Percentiles rank a stretch among this genome's conserved stretches.
Conservation (phyloP, 345 rosid genomes). For the Gossypium mustelinum region DNA sequence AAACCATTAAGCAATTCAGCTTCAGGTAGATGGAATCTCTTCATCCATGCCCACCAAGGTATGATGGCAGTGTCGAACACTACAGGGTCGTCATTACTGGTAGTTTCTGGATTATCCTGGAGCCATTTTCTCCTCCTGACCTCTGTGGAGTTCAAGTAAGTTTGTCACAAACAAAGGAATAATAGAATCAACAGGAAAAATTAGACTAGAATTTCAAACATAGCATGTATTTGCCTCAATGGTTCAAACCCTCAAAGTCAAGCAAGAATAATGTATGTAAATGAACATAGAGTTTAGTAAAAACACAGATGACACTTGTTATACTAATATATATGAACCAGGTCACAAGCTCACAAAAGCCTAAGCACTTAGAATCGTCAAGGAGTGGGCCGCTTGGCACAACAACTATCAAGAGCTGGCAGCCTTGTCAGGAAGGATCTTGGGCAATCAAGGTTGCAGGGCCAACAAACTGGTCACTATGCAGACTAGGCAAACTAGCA, state of each 20-base stretch:
- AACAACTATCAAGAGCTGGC: no score
- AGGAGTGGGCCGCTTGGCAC: no score
- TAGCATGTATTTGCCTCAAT: neutral
- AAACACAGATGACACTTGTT: neutral
- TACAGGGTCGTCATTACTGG: constrained; percentile 69
- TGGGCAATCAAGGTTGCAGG: no score
- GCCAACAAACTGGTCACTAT: no score
- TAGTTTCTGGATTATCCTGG: constrained; percentile 68
- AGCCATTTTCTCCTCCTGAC: constrained; percentile 90
- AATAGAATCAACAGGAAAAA: neutral
- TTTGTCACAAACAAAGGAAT: neutral
- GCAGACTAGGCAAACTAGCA: no score
- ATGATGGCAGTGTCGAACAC: constrained; percentile 82
- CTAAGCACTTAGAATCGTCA: no score
- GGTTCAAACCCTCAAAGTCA: neutral
- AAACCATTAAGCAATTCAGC: constrained; percentile 84
- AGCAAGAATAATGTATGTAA: neutral
- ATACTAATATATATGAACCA: no score
- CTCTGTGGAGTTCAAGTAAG: constrained; percentile 36
- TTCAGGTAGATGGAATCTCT: constrained; percentile 90
- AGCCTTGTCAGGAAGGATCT: no score
- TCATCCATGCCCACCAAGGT: constrained; percentile 98
- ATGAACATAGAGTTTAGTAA: neutral
- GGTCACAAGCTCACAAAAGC: no score
- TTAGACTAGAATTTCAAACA: neutral